Evolutionary conservation across 2,329 filamentous ascomycete genomes (phyloP), one percentile per base, ranked within the genome.

Genomic region (Orbilia ellipsospora): DNA sequence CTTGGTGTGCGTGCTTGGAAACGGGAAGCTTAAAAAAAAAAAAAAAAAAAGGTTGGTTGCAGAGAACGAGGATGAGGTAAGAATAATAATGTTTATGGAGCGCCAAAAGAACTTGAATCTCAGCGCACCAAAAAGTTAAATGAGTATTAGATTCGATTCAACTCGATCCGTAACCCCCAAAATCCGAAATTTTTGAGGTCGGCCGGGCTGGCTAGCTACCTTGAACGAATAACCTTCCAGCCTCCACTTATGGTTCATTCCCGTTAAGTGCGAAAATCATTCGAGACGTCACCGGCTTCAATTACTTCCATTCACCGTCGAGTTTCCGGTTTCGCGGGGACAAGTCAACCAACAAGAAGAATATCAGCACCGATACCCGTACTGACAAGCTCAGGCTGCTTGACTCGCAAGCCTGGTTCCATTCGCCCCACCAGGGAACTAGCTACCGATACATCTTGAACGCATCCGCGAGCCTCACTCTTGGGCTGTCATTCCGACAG

Each of bases 111-210:
- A 51, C 18, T 42, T 26, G 28, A 50, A 63, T 63, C 52, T 42
- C 51, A 63, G 44, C 44, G 59, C 51, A 55, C 44, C 40, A 18
- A 64, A 65, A 74, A 59, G 57, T 60, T 45, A 67, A 74, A 70
- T 61, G 26, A 62, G 44, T 55, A n/a, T 60, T 66, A 63, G 28
- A 50, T 31, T 31, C 28, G 28, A 31, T 31, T 31, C 28, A 7
- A 31, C 28, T 31, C 28, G 28, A 31, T 31, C 7, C 28, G 52
- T 12, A 51, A 63, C 59, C 56, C 44, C 55, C 45, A 70, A 55
- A 61, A 28, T 61, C 50, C 10, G 31, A 36, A 7, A 4, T 36
- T 36, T 36, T 36, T 36, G 31, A 36, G 31, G 31, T 36, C 31
- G 31, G 6, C 31, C 31, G 10, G 31, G 5, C 28, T 61, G 40